Evolutionary conservation across 1,284 basidiomycete genomes (phyloP), one percentile per base, ranked within the genome.

Genomic region (Abortiporus biennis): DNA sequence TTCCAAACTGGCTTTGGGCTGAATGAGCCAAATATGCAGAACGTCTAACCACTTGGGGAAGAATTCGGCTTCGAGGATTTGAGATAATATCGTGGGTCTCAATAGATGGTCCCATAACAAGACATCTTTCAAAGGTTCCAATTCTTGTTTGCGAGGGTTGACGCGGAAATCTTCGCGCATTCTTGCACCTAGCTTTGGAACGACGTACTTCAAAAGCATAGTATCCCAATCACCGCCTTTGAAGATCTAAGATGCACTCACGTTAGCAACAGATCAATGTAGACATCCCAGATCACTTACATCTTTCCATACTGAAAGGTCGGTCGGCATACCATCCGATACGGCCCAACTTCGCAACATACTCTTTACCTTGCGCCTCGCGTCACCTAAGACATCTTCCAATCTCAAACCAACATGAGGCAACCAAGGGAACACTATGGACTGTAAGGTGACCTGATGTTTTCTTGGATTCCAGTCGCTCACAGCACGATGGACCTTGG

Each of bases 21-120:
- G 87, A 9, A 84, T 72, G 40, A 99, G 80, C 96, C 94, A 98
- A 31, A 89, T 64, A 55, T 92, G 84, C 27, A 99, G 67, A n/a
- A 89, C 80, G 33, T 91, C 80, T 38, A 99, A 72, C 93, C 93
- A 99, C 58, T 94, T 93, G 2, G 91, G 89, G 74, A 98, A 96
- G 68, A 99, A 95, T 55, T 92, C 92, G 6, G 76, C 73, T 59
- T 94, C 89, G 48, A 97, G 66, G 5, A 98, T 64, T 54, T 92
- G 86, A 1, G 80, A 74, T 49, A 94, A 72, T 47, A 92, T 78
- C 1, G 85, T 84, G 0, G 78, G 64, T 3, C 90, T 82, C 23
- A 99, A 67, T 33, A 92, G 69, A 19, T 64, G 55, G 13, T 68
- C 68, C 96, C 96, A 99, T 0, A 70, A 68, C 33, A 98, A 67